These are phyloP conservation scores for Elsinoe australis DNA, from an alignment of 2,329 filamentous ascomycete genomes.

Conservation along the genomic window DNA sequence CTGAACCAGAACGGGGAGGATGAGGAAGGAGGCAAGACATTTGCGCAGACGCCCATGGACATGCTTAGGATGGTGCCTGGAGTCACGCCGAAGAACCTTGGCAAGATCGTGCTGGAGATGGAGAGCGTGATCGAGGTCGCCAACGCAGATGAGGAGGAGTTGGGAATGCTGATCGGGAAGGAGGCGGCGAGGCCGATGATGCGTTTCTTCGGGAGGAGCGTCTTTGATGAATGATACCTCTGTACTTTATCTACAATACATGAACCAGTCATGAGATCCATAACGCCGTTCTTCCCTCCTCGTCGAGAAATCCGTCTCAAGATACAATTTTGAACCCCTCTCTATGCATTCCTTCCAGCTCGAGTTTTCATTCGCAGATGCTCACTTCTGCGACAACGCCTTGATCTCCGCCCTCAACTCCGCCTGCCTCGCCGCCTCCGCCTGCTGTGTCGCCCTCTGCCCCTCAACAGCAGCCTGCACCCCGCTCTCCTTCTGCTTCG, in stretches of 20 bases:
- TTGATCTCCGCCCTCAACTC: conserved; percentile 32
- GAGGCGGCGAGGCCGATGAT: conserved; percentile 69
- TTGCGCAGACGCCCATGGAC: conserved; percentile 80
- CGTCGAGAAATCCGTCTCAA: no score
- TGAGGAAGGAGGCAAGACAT: conserved; percentile 52
- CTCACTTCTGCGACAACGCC: conserved; percentile 12
- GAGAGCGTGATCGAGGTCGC: conserved; percentile 75
- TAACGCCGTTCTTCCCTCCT: no score
- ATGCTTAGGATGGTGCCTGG: conserved; percentile 83
- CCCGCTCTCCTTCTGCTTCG: conserved; percentile 23
- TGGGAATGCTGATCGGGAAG: conserved; percentile 67
- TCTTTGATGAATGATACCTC: conserved; percentile 45
- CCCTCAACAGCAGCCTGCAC: conserved; percentile 27
- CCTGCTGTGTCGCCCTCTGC: conserved; percentile 25
- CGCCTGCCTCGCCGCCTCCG: conserved; percentile 26
- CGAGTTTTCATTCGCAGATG: no score
- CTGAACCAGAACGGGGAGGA: conserved; percentile 52
- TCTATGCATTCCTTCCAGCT: no score
- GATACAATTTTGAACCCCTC: no score
- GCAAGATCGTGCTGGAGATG: conserved; percentile 61
- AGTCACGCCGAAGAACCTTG: conserved; percentile 70
- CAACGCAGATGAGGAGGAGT: conserved; percentile 69
- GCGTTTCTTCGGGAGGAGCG: conserved; percentile 67
- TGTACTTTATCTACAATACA: neutral
- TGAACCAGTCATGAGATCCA: neutral